phyloP scores from a whole-genome alignment of 352 stramenopile species.

The Hyaloperonospora brassicae region DNA sequence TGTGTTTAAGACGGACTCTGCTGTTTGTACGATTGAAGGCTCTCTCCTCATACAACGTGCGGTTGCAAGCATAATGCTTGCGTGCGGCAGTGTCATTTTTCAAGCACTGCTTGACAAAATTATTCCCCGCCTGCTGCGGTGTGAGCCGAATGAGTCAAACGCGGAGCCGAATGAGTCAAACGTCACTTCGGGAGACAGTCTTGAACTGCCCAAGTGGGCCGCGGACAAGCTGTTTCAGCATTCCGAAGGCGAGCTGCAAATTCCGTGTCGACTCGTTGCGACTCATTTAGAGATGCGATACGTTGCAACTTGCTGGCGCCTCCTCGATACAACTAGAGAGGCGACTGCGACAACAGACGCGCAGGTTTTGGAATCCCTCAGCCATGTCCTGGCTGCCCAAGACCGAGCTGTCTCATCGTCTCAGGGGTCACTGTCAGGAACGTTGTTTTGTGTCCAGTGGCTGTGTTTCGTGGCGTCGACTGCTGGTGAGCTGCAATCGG shows the following conservation, averaged over 20 bases:
- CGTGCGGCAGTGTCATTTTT: slow-evolving; percentile 18
- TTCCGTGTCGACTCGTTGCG: slow-evolving; percentile 9
- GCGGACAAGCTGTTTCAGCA: slow-evolving; percentile 1
- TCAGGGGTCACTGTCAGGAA: slow-evolving; percentile 11
- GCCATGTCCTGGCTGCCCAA: slow-evolving; percentile 19
- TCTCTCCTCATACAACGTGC: slow-evolving; percentile 19
- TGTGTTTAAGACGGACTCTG: slow-evolving; percentile 1
- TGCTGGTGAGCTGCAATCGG: slow-evolving; percentile 10
- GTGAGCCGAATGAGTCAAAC: slow-evolving; percentile 5
- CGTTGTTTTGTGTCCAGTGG: slow-evolving; percentile 32
- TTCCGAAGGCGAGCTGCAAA: slow-evolving; percentile 4
- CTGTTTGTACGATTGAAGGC: slow-evolving; percentile 9
- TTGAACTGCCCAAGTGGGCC: slow-evolving; percentile 16
- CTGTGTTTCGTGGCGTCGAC: slow-evolving; percentile 24
- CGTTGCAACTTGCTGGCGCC: slow-evolving; percentile 28
- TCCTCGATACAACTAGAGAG: slow-evolving; percentile 9
- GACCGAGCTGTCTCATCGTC: slow-evolving; percentile 22
- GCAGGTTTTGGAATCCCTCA: slow-evolving; percentile 21
- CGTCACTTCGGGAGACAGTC: slow-evolving; percentile 1
- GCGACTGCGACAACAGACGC: background rate
- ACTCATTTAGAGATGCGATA: slow-evolving; percentile 26
- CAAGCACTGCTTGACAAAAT: slow-evolving; percentile 10
- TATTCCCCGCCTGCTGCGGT: slow-evolving; percentile 24
- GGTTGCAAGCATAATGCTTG: slow-evolving; percentile 26
- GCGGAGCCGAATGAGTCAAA: slow-evolving; percentile 2